Conservation (phyloP, 2,329 filamentous ascomycete species). For the Fusarium nanum region DNA sequence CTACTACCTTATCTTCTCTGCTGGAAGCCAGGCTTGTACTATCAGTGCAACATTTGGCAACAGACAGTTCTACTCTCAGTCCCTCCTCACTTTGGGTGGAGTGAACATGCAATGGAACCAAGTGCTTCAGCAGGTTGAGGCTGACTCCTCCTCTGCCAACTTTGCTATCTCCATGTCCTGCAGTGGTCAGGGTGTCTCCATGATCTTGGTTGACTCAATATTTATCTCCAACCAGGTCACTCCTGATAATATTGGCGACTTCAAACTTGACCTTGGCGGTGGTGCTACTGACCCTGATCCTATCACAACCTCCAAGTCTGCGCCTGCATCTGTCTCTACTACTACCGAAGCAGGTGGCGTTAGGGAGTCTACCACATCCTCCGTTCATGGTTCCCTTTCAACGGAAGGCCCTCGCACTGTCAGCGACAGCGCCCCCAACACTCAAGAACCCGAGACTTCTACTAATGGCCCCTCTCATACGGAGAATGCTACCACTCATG, state of each 20-base stretch:
- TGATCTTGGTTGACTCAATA: constrained; percentile 19
- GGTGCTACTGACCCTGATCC: neutral
- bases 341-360: neutral
- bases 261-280: constrained; percentile 6
- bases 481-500: neutral
- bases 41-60: neutral
- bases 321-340: too few species aligned
- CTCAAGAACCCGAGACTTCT: neutral
- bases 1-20: neutral
- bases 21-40: neutral
- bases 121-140: constrained; percentile 6
- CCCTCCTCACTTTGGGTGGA: neutral
- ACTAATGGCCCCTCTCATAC: neutral
- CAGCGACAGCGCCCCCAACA: neutral
- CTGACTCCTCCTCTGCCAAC: neutral
- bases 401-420: neutral
- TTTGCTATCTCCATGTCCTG: constrained; percentile 21
- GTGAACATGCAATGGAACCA: neutral
- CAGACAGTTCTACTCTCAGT: constrained; percentile 10
- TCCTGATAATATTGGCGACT: constrained; percentile 13
- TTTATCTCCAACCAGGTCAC: constrained; percentile 28
- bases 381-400: neutral
- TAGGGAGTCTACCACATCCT: neutral
- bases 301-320: neutral
- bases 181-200: neutral